Base-by-base conservation (phyloP, 495 filamentous ascomycete genomes). In the Podospora sp. region DNA sequence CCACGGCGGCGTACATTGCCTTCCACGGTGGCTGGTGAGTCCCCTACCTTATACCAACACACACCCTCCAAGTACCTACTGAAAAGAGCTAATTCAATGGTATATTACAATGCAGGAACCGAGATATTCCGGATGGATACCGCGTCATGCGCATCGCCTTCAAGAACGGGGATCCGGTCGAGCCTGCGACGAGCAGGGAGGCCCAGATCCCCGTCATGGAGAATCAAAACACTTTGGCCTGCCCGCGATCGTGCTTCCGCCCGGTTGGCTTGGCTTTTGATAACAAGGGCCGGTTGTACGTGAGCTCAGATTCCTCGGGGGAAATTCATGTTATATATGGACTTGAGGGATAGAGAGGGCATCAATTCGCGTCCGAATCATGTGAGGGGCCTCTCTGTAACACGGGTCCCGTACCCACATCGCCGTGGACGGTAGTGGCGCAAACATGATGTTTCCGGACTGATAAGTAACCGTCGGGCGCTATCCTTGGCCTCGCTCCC, bases 1-100 rank as follows among this genome's bases (percentile, higher is more conserved):
- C 75, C 67, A 68, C 75, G 4, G 69, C 71, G 0, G 83, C 83
- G 4, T 84, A 82, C 72, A 60, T 87, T 66, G 69, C 77, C 76
- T 88, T 88, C 65, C 87, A 88, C 60, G 86, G 86, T 0, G 82
- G 79, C 68, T 88, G 86, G 85, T 82, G 63, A 66, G 77, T 70
- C 57, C n/a, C 14, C 52, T 21, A 26, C 36, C 7, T 46, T 20
- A 27, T 46, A 21, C 9, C 0, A 21, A 52, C 33, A n/a, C 46
- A 21, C n/a, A 60, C 2, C 25, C 53, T 33, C n/a, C n/a, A n/a
- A n/a, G n/a, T n/a, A n/a, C n/a, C n/a, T n/a, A n/a, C n/a, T n/a
- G n/a, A n/a, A n/a, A n/a, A n/a, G n/a, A n/a, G n/a, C n/a, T n/a
- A n/a, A n/a, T n/a, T n/a, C n/a, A n/a, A n/a, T n/a, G n/a, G n/a